These are phyloP conservation scores for Coniferiporia sulphurascens DNA, from an alignment of 1,284 basidiomycete genomes.

Conservation along the genomic window DNA sequence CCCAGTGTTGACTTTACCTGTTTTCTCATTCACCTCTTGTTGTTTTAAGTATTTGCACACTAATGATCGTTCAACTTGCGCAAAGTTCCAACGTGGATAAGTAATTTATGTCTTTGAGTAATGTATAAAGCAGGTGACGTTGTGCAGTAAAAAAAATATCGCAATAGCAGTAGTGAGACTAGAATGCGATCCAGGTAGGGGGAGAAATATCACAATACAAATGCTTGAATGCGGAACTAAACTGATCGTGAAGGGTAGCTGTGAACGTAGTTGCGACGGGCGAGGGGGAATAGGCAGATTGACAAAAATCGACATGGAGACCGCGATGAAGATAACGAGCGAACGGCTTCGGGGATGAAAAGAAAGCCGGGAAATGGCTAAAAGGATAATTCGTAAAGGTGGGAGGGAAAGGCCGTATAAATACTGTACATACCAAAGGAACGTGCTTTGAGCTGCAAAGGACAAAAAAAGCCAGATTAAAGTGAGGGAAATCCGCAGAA, in stretches of 20 bases:
- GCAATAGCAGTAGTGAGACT: neutral
- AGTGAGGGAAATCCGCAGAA: neutral
- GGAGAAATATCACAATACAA: conserved; percentile 3
- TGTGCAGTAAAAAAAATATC: neutral
- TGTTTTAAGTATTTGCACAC: neutral
- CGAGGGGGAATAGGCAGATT: neutral
- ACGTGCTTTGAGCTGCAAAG: neutral
- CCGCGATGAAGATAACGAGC: neutral
- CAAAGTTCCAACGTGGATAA: neutral
- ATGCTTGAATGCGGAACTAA: neutral
- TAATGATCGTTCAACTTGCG: neutral
- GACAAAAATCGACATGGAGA: conserved; percentile 5
- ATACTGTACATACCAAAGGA: conserved; percentile 13
- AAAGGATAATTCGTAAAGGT: neutral
- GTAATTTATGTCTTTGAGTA: neutral
- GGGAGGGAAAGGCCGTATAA: neutral
- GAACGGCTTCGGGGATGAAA: neutral
- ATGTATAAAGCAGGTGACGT: neutral
- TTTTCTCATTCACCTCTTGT: conserved; percentile 1
- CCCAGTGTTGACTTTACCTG: neutral
- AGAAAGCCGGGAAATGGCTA: neutral
- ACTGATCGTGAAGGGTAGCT: neutral
- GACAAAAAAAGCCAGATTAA: neutral
- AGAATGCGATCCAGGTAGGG: neutral
- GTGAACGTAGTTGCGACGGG: neutral